Percentiles rank a stretch among this genome's conserved stretches.
Evolutionary conservation across 495 filamentous ascomycete genomes (phyloP).

Genomic region (Aspergillus homomorphus): DNA sequence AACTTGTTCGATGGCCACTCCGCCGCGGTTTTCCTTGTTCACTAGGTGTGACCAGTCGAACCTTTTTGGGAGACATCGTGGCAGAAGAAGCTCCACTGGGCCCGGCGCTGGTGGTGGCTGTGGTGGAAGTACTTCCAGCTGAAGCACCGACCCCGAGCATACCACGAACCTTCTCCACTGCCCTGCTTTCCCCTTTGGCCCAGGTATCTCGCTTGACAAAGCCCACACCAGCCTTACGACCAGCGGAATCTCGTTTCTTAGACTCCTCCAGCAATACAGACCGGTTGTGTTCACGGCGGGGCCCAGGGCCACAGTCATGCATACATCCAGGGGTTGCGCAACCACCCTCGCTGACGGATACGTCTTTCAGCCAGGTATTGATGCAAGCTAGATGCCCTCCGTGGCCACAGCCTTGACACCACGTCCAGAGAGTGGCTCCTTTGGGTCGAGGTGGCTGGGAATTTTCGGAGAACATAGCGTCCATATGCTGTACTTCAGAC

Average conservation of each 20-base stretch:
- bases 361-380: constrained; percentile 59
- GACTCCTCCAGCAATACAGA: constrained; percentile 32
- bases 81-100: constrained; percentile 24
- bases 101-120: constrained; percentile 12
- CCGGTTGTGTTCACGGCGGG: constrained; percentile 49
- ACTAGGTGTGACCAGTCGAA: constrained; percentile 42
- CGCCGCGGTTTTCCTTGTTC: constrained; percentile 35
- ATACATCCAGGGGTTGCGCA: constrained; percentile 72
- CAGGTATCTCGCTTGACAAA: constrained; percentile 45
- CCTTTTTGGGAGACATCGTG: constrained; percentile 43
- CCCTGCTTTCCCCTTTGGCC: constrained; percentile 42
- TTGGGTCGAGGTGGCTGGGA: constrained; percentile 28
- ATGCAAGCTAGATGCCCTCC: constrained; percentile 71
- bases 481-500: constrained; percentile 23
- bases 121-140: constrained; percentile 25
- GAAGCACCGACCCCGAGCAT: constrained; percentile 37
- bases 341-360: constrained; percentile 59
- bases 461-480: constrained; percentile 7
- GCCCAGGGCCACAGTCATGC: constrained; percentile 68
- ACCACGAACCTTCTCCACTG: constrained; percentile 47
- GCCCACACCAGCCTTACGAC: constrained; percentile 33
- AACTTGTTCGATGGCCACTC: constrained; percentile 24
- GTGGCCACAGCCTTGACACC: constrained; percentile 72
- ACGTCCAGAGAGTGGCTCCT: constrained; percentile 55
- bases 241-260: constrained; percentile 37